These are phyloP conservation scores for Xylariales sp. DNA, from an alignment of 2,329 filamentous ascomycete species.

Conservation along the genomic window DNA sequence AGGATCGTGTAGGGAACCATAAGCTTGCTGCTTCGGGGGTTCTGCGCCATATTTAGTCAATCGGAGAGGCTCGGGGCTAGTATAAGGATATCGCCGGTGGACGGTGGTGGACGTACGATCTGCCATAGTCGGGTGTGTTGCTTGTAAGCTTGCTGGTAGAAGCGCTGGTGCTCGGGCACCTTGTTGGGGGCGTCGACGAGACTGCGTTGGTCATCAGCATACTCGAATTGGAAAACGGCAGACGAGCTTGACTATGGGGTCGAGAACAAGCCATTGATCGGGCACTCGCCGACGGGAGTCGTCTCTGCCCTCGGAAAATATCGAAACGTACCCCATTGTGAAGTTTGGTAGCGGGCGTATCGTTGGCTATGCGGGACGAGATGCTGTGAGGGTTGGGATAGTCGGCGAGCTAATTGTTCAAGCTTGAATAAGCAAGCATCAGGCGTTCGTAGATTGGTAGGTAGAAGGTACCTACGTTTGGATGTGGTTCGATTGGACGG, in stretches of 20 bases:
- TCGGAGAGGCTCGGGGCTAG: slow-evolving; percentile 14
- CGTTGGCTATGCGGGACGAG: slow-evolving; percentile 23
- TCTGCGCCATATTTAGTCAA: slow-evolving; percentile 58
- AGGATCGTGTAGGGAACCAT: slow-evolving; percentile 76
- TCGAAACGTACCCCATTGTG: slow-evolving; percentile 49
- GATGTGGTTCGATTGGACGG: slow-evolving; percentile 39
- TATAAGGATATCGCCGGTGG: background rate
- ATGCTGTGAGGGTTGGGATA: slow-evolving; percentile 9
- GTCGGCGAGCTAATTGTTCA: slow-evolving; percentile 41
- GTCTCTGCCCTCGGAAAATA: background rate
- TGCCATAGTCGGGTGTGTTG: slow-evolving; percentile 77
- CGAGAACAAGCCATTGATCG: slow-evolving; percentile 37
- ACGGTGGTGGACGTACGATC: slow-evolving; percentile 70
- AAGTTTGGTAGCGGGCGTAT: slow-evolving; percentile 34
- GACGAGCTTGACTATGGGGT: slow-evolving; percentile 13
- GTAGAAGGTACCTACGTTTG: background rate
- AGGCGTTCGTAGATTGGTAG: slow-evolving; percentile 27
- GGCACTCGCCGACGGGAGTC: background rate
- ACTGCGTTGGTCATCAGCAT: slow-evolving; percentile 55
- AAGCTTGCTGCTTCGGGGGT: slow-evolving; percentile 72
- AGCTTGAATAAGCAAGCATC: slow-evolving; percentile 40
- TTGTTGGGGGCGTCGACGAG: slow-evolving; percentile 79
- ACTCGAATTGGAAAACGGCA: slow-evolving; percentile 22
- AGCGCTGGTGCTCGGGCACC: slow-evolving; percentile 78
- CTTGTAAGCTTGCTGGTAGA: slow-evolving; percentile 79